These are phyloP conservation scores for Mycena sp. DNA, from an alignment of 1,284 basidiomycete species.

Conservation along the genomic window DNA sequence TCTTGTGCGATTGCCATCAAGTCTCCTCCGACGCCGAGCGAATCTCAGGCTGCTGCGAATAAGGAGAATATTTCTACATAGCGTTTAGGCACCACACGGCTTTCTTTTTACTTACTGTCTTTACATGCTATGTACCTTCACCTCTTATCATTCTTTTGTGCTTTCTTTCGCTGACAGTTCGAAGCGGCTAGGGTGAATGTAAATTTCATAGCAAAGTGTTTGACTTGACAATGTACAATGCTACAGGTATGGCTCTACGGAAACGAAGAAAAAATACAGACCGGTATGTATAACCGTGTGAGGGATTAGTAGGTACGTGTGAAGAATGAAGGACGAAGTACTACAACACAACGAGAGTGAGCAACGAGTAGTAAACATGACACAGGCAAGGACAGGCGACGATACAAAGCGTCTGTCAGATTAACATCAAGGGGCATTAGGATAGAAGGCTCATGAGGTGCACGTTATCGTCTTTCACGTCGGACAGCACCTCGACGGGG, in stretches of 20 bases:
- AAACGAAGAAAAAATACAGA: conserved; percentile 2
- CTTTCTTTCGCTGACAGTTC: too few relatives aligned
- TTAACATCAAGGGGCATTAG: conserved; percentile 7
- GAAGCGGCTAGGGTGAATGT: too few relatives aligned
- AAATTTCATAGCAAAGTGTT: too few relatives aligned
- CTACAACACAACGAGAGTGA: not conserved
- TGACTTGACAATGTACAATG: too few relatives aligned
- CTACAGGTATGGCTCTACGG: not conserved
- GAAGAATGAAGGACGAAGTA: not conserved
- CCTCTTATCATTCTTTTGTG: too few relatives aligned
- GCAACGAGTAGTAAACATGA: not conserved
- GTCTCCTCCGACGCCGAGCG: conserved; percentile 1
- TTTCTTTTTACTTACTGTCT: too few relatives aligned
- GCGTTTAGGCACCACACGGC: too few relatives aligned
- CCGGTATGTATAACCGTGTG: not conserved
- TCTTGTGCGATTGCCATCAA: conserved; percentile 24
- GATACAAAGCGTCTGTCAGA: not conserved
- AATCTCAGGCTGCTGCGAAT: not conserved
- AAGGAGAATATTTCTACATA: too few relatives aligned
- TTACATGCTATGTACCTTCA: too few relatives aligned
- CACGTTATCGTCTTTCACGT: conserved; percentile 25
- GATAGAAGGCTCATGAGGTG: conserved; percentile 14
- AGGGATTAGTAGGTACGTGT: not conserved
- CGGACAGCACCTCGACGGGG: too few relatives aligned
- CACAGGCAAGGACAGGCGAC: not conserved